phyloP scores from a whole-genome alignment of 148 eudicot species.

The Bassia scoparia region DNA sequence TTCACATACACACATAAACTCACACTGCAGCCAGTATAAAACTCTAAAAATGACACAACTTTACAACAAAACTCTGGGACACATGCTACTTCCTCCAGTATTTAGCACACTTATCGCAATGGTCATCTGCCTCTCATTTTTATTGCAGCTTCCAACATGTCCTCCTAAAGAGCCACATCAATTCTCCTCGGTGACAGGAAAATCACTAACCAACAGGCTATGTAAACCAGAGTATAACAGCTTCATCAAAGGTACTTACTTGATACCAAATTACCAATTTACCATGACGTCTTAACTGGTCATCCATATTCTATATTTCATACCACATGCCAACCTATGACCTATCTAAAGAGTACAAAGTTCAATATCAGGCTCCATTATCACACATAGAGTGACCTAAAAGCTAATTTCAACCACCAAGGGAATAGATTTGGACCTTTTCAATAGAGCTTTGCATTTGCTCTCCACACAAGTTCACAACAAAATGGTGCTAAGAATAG shows the following conservation, averaged over 20 bases:
- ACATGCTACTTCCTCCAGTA: slow-evolving; percentile 2
- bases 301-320: not conserved
- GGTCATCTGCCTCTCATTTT: not conserved
- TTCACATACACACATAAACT: not conserved
- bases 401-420: not conserved
- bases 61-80: too few relatives aligned
- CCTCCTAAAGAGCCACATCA: not conserved
- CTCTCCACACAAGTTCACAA: not conserved
- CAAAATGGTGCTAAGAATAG: too few relatives aligned
- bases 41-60: not conserved
- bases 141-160: not conserved
- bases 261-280: too few relatives aligned
- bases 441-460: not conserved
- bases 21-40: not conserved
- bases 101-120: not conserved
- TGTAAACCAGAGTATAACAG: not conserved
- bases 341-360: not conserved
- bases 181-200: not conserved
- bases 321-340: not conserved
- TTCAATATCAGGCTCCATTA: not conserved
- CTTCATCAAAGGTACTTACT: not conserved
- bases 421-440: not conserved
- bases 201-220: not conserved
- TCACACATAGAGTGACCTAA: not conserved
- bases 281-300: not conserved